phyloP scores from a whole-genome alignment of 352 stramenopile genomes.

The Halophytophthora polymorphica region DNA sequence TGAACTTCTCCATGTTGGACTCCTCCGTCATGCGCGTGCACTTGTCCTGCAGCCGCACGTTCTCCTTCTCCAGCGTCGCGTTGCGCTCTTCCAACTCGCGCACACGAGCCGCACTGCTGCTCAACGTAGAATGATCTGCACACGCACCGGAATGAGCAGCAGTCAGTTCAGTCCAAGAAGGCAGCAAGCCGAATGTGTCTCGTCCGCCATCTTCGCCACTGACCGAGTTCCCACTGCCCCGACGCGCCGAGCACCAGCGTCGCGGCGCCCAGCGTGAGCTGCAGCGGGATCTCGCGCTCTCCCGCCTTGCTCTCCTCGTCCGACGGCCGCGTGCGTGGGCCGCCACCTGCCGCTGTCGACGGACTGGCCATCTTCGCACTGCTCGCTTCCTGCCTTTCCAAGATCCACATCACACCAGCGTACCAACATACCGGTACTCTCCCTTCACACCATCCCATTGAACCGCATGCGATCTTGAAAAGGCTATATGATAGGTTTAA shows the following conservation, averaged over 20 bases:
- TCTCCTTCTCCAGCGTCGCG: conserved; percentile 52
- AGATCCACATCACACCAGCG: background rate
- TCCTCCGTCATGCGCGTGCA: conserved; percentile 66
- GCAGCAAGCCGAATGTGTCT: too few species aligned
- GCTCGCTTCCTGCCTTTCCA: conserved; percentile 2
- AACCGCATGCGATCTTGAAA: conserved; percentile 1
- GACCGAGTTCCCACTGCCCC: conserved; percentile 72
- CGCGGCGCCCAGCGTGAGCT: conserved; percentile 49
- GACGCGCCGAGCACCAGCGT: conserved; percentile 38
- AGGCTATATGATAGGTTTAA: background rate
- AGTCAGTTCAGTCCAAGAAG: background rate
- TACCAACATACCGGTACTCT: background rate
- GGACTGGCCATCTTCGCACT: conserved; percentile 8
- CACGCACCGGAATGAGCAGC: conserved; percentile 3
- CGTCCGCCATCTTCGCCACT: background rate
- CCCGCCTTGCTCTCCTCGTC: conserved; percentile 17
- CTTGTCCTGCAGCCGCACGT: conserved; percentile 53
- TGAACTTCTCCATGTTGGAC: conserved; percentile 88
- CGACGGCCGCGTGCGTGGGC: conserved; percentile 3
- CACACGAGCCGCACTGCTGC: conserved; percentile 33
- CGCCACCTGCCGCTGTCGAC: background rate
- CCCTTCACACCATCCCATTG: background rate
- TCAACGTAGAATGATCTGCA: conserved; percentile 58
- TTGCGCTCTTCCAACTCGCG: conserved; percentile 42
- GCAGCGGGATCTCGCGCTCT: conserved; percentile 60